Evolutionary conservation across 2,329 filamentous ascomycete species (phyloP), one percentile per base, ranked within the genome.

Genomic region (Parastagonospora avenae): DNA sequence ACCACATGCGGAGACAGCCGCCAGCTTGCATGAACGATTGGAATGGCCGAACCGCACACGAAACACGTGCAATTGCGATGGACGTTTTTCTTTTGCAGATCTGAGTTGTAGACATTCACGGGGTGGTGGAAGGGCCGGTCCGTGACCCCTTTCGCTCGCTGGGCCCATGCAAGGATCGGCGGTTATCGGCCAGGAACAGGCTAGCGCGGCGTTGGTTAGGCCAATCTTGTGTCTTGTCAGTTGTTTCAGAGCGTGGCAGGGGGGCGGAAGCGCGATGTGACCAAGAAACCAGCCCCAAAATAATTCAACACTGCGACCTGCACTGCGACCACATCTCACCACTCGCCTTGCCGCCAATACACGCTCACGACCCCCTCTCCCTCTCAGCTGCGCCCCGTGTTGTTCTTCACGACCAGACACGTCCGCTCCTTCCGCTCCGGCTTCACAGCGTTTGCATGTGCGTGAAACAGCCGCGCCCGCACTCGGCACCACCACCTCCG

Each of bases 31-130:
- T 24, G 19, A 24, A 24, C 19, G 19, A 24, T 5, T 24, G 19
- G 3, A 3, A 24, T 24, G 19, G 19, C 19, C 19, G 19, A 24
- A 24, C 19, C 5, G 19, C 19, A 24, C 19, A 5, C 19, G 19
- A 24, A 24, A 24, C 19, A 24, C 19, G 19, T 24, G 19, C 19
- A 24, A 24, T 24, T 24, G 19, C 19, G 19, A 24, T 24, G 19
- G 19, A 24, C 3, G 52, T 27, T 76, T 75, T 52, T 55, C 70
- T 0, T 67, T 69, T 54, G 73, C 74, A 11, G 74, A 73, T 4
- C 74, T 74, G 7, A 59, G 6, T 45, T 73, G 8, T 72, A 68
- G 69, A 71, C 66, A 42, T 64, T 54, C 8, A 64, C 66, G n/a
- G 71, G 68, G 49, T 71, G 56, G 37, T 19, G 14, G 32, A 57